Evolutionary conservation across 2,329 filamentous ascomycete genomes (phyloP), one percentile per base, ranked within the genome.

Genomic region (Cercospora sp.): DNA sequence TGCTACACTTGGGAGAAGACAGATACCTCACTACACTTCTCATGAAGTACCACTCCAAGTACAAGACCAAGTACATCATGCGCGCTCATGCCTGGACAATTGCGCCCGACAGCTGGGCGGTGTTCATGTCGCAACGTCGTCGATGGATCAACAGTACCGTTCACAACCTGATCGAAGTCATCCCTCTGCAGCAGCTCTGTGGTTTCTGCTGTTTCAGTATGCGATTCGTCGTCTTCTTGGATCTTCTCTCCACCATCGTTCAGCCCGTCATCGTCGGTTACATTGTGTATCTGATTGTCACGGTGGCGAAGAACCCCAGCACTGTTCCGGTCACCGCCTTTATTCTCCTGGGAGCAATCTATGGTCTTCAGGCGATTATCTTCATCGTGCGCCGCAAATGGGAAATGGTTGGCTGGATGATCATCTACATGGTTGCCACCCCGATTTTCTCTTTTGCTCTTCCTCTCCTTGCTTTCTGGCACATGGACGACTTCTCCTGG

Each of bases 191-290:
- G 70, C 92, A 98, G 79, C 91, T 99, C 61, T 99, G 95, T 81
- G 95, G 95, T 82, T 99, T 99, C 90, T 99, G 95, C 86, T 99
- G 95, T 83, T 99, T 99, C 85, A 96, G 92, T 81, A 99, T 99
- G 95, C 91, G 95, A 76, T 99, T 99, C 81, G 88, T 99, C 68
- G 94, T 99, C 73, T 97, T 99, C 77, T 80, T 99, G 74, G 95
- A 99, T 81, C 84, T 99, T 74, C 84, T 99, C 71, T 95, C 92
- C 66, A 99, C 95, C 1, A 82, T 98, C 66, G 90, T 98, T 60
- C 93, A 97, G 78, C 95, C 95, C 2, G 93, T 97, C 68, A 95
- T 92, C 1, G 86, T 97, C 21, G 92, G 89, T 9, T 99, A 98
- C 78, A 91, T 99, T 73, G 86, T 87, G 66, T 99, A 98, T 79